A percentile compares a stretch with the other conserved stretches of the same genome.
Conservation (phyloP, 441 rosid species). For the Euphorbia celastroides region DNA sequence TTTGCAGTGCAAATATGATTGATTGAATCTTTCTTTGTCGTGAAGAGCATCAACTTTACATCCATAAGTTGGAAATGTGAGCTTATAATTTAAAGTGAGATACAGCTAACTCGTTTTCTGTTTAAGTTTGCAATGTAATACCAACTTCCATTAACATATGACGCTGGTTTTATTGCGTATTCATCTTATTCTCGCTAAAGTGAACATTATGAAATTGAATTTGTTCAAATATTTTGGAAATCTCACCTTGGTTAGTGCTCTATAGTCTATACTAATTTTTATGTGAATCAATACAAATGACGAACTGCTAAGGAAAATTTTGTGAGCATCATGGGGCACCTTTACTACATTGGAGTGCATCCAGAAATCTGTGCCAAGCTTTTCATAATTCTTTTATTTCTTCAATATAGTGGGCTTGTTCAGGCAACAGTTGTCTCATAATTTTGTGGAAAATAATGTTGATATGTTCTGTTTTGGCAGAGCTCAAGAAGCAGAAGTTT, state of each 20-base stretch:
- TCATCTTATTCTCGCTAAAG: no score
- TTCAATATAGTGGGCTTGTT: background rate
- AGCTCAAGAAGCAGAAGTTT: no score
- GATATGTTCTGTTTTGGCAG: no score
- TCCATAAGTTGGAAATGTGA: background rate
- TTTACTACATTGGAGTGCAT: background rate
- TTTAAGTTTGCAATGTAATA: background rate
- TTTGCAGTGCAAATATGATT: background rate
- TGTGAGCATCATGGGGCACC: no score
- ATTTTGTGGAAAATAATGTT: background rate
- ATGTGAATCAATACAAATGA: no score
- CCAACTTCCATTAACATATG: no score
- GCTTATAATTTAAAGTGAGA: background rate
- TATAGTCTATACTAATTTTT: no score
- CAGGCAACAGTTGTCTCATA: background rate
- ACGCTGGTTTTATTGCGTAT: no score
- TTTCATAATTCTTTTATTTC: background rate
- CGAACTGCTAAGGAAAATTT: conserved; percentile 6
- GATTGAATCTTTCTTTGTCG: background rate
- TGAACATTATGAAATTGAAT: no score
- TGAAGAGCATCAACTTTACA: background rate
- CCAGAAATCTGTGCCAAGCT: background rate
- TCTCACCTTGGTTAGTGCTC: no score
- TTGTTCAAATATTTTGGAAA: no score
- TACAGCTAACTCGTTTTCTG: background rate